These are phyloP conservation scores for Fermentozyma sake DNA, from an alignment of 1,139 yeast genomes.

Conservation along the genomic window DNA sequence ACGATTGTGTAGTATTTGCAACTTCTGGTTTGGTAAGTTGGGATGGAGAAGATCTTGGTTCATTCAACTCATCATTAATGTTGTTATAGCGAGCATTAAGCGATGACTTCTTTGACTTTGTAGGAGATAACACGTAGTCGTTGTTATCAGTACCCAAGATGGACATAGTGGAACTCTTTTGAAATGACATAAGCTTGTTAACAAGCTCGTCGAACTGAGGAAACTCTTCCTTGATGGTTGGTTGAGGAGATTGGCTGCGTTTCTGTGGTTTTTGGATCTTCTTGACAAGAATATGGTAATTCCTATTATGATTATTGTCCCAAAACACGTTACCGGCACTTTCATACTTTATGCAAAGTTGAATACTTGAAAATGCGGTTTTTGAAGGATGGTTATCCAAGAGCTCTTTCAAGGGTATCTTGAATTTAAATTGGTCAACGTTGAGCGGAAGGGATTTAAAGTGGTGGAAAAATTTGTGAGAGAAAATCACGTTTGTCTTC, in stretches of 20 bases:
- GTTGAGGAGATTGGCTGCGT: conserved; percentile 1
- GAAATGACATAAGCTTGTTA: conserved; percentile 12
- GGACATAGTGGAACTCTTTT: conserved; percentile 4
- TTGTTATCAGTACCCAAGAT: background rate
- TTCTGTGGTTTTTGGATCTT: conserved; percentile 11
- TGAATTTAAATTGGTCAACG: conserved; percentile 37
- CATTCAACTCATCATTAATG: conserved; percentile 5
- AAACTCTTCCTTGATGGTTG: conserved; percentile 4
- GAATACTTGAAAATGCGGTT: too few species aligned
- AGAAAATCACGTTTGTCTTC: conserved; percentile 14
- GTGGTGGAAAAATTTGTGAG: conserved; percentile 20
- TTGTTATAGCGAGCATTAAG: conserved; percentile 12
- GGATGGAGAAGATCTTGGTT: conserved; percentile 1
- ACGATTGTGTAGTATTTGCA: conserved; percentile 1
- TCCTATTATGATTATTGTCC: conserved; percentile 21
- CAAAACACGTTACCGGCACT: conserved; percentile 15
- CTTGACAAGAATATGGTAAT: conserved; percentile 25
- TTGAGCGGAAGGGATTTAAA: too few species aligned
- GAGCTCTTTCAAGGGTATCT: conserved; percentile 23
- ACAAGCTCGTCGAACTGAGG: conserved; percentile 26
- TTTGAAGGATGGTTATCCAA: too few species aligned
- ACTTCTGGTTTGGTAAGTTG: conserved; percentile 3
- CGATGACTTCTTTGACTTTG: conserved; percentile 8
- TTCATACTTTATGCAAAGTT: conserved; percentile 17
- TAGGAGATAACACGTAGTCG: conserved; percentile 3